phyloP scores from a whole-genome alignment of 495 filamentous ascomycete genomes.

The Xylaria palmicola region DNA sequence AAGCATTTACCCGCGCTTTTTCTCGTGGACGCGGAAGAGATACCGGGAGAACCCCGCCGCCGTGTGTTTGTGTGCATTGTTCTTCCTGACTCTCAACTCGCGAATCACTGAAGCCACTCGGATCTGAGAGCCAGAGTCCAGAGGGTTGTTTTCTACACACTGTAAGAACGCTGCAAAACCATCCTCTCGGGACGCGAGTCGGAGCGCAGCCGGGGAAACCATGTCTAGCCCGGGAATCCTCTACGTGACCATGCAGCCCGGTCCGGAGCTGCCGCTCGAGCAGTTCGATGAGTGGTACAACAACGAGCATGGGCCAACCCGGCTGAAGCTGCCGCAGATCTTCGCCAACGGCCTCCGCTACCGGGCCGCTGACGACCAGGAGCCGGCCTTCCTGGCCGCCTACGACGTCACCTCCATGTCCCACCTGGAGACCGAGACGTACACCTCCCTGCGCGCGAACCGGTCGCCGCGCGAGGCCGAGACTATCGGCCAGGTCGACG shows the following conservation, averaged over 20 bases:
- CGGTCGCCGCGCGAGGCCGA: constrained; percentile 71
- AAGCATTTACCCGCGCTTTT: constrained; percentile 11
- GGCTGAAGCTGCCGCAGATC: constrained; percentile 67
- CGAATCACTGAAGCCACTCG: neutral
- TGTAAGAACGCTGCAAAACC: neutral
- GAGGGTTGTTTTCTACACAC: neutral
- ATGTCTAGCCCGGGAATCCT: constrained; percentile 59
- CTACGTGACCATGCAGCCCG: constrained; percentile 77
- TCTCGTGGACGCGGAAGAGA: neutral
- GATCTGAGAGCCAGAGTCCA: neutral
- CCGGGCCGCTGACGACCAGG: constrained; percentile 58
- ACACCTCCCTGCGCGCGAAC: constrained; percentile 66
- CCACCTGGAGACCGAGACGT: constrained; percentile 63
- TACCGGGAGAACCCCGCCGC: neutral
- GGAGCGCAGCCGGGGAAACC: constrained; percentile 4
- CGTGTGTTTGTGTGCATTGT: neutral
- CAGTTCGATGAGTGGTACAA: constrained; percentile 92
- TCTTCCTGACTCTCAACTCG: neutral
- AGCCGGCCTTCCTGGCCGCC: constrained; percentile 70
- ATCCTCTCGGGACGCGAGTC: neutral
- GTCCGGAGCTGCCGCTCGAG: constrained; percentile 56
- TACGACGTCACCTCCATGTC: constrained; percentile 79
- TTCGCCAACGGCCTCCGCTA: constrained; percentile 76
- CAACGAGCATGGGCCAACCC: constrained; percentile 79
- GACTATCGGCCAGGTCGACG: constrained; percentile 71